phyloP scores from a whole-genome alignment of 202 grass and related monocot species.

The Brachypodium distachyon region DNA sequence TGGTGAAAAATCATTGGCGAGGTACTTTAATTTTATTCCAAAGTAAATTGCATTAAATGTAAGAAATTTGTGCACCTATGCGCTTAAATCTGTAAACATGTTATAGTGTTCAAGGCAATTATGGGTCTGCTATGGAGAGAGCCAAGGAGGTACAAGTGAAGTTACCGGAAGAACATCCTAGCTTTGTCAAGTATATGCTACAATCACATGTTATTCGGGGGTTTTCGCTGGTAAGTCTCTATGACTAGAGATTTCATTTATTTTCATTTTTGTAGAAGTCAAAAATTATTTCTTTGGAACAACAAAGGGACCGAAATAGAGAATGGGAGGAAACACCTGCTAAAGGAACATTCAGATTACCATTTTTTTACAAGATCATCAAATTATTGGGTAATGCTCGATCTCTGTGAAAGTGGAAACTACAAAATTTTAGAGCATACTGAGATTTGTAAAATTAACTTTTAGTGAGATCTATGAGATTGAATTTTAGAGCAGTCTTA shows the following conservation, averaged over 20 bases:
- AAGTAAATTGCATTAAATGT: not conserved
- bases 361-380: not conserved
- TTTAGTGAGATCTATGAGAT: not conserved
- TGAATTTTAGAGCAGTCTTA: too few relatives aligned
- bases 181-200: constrained; percentile 27
- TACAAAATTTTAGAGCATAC: not conserved
- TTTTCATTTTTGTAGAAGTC: not conserved
- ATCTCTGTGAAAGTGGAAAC: not conserved
- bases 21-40: constrained; percentile 11
- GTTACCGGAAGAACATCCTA: constrained; percentile 31
- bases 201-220: constrained; percentile 37
- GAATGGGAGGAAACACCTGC: not conserved
- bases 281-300: not conserved
- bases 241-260: too few relatives aligned
- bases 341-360: constrained; percentile 11
- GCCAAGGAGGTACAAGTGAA: constrained; percentile 26
- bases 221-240: constrained; percentile 41
- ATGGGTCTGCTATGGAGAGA: constrained; percentile 22
- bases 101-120: not conserved
- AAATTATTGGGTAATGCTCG: not conserved
- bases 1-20: not conserved
- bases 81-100: not conserved
- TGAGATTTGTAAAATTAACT: not conserved
- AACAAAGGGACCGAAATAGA: not conserved
- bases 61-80: not conserved